Evolutionary conservation across 2,329 filamentous ascomycete species (phyloP), one percentile per base, ranked within the genome.

Genomic region (Aspergillus brunneoviolaceus): DNA sequence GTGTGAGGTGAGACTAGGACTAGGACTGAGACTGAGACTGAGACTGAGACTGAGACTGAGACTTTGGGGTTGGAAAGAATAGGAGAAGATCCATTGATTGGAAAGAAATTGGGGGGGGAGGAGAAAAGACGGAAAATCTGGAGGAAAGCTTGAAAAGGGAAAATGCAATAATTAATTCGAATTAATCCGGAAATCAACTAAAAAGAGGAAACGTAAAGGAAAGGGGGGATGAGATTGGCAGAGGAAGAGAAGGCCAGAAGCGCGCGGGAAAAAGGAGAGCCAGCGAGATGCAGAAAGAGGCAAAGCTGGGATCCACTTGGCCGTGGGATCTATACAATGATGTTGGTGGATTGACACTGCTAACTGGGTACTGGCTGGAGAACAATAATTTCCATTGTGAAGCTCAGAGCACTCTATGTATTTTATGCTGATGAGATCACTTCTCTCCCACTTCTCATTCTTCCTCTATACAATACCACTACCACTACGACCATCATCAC

Each of bases 1-100:
- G 51, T 45, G 3, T 1, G 23, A 23, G 23, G 23, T 23, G 52
- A 48, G 51, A 49, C 55, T 55, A 51, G 55, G 55, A 61, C 59
- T 47, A 48, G 55, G 27, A 29, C 27, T 35, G 12, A 5, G 33
- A 35, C 33, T 35, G 10, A 27, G 33, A 35, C 12, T 35, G 12
- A 5, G 33, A 35, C 33, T 35, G 10, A 27, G 33, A 35, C 12
- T 35, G 33, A 35, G 33, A 52, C 49, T 25, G 57, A 50, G 55
- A 51, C 11, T 35, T 60, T 55, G 51, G 55, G 55, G 39, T n/a
- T 45, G 39, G 39, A 45, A 45, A 45, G 39, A 19, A 45, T 45
- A 45, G 39, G 39, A 45, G 39, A 19, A 14, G 39, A 19, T 45
- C 39, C 39, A 45, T 19, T 45, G 39, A 19, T 45, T 45, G 39